Conservation (phyloP, 1,284 basidiomycete genomes). For the Rhodotorula sp. region DNA sequence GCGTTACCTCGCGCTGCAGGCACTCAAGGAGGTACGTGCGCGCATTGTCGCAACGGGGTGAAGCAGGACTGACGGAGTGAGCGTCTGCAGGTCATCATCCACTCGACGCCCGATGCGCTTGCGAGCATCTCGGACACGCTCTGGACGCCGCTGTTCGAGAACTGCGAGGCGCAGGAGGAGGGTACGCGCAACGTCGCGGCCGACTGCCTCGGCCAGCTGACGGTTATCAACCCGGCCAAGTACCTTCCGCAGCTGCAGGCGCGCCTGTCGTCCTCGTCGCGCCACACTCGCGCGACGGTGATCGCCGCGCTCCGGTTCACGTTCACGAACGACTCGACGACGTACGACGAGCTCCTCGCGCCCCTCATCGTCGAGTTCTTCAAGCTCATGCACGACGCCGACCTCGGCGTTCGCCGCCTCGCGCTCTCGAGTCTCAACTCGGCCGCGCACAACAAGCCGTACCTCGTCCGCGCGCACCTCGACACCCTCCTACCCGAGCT, state of each 20-base stretch:
- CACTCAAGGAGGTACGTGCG: conserved; percentile 77
- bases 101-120: conserved; percentile 78
- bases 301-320: conserved; percentile 90
- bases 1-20: conserved; percentile 80
- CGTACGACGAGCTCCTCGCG: conserved; percentile 85
- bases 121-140: conserved; percentile 80
- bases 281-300: conserved; percentile 77
- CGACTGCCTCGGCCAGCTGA: conserved; percentile 93
- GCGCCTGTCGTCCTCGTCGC: conserved; percentile 63
- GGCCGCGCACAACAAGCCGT: conserved; percentile 88
- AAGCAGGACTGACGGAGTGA: not conserved
- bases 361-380: conserved; percentile 87
- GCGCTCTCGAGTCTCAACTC: conserved; percentile 88
- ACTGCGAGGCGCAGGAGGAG: conserved; percentile 70
- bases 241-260: conserved; percentile 90
- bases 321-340: conserved; percentile 78
- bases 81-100: conserved; percentile 72
- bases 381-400: conserved; percentile 77
- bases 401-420: conserved; percentile 80
- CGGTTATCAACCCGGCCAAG: conserved; percentile 80
- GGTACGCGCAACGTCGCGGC: conserved; percentile 91
- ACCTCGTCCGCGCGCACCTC: conserved; percentile 85
- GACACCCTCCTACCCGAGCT: conserved; percentile 73
- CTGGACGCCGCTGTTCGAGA: conserved; percentile 87
- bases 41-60: no score